Conservation (phyloP, 1,284 basidiomycete genomes). For the Meira nashicola region DNA sequence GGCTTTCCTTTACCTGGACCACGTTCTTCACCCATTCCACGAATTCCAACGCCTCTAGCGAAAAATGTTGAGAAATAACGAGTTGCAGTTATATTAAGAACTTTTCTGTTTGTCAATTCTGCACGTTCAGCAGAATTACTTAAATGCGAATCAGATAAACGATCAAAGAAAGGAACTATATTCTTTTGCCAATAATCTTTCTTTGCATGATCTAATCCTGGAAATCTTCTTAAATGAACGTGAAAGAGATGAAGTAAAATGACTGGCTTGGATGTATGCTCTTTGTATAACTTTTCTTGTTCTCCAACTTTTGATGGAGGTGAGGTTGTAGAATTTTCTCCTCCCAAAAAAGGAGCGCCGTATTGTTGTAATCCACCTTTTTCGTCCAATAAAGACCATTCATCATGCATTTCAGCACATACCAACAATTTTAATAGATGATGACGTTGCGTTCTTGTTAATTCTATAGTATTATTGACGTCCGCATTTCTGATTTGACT, state of each 20-base stretch:
- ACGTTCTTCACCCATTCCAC: slow-evolving; percentile 34
- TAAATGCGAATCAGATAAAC: slow-evolving; percentile 13
- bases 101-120: slow-evolving; percentile 14
- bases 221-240: slow-evolving; percentile 15
- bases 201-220: slow-evolving; percentile 18
- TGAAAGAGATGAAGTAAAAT: slow-evolving; percentile 17
- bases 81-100: slow-evolving; percentile 10
- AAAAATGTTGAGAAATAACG: slow-evolving; percentile 15
- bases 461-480: not conserved
- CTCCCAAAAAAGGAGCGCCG: not conserved
- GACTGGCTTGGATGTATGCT: not conserved
- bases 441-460: slow-evolving; percentile 15
- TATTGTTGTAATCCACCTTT: slow-evolving; percentile 11
- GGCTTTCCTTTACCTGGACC: slow-evolving; percentile 46
- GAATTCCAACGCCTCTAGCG: slow-evolving; percentile 17
- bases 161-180: slow-evolving; percentile 16
- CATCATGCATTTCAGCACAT: slow-evolving; percentile 14
- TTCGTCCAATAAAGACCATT: slow-evolving; percentile 15
- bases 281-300: not conserved
- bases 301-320: not conserved
- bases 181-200: slow-evolving; percentile 16
- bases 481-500: no score
- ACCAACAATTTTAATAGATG: slow-evolving; percentile 19
- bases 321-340: not conserved
- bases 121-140: slow-evolving; percentile 11